Percentiles rank a stretch among this genome's conserved stretches.
These are phyloP conservation scores for Glarea lozoyensis DNA, from an alignment of 495 filamentous ascomycete genomes.

Conservation along the genomic window DNA sequence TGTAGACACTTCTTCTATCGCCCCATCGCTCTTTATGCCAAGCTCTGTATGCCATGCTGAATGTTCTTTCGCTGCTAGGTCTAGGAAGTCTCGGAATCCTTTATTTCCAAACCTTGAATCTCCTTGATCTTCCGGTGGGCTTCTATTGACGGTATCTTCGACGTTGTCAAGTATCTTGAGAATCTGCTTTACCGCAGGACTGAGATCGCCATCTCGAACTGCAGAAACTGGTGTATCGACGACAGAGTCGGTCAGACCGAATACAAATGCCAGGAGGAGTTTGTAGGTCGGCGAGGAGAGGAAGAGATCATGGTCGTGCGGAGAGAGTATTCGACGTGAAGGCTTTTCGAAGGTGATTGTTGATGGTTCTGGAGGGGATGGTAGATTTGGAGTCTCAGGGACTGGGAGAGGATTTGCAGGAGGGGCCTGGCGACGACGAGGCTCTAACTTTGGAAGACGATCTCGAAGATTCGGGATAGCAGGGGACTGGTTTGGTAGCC, in stretches of 20 bases:
- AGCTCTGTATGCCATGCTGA: constrained; percentile 49
- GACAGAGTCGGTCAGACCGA: constrained; percentile 75
- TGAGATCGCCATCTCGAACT: constrained; percentile 41
- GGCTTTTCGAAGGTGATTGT: constrained; percentile 56
- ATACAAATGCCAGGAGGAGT: constrained; percentile 76
- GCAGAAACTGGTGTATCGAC: constrained; percentile 65
- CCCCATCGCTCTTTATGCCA: constrained; percentile 41
- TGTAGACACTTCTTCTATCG: constrained; percentile 59
- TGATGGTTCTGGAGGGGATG: constrained; percentile 57
- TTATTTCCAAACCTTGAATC: constrained; percentile 94
- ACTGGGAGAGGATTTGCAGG: constrained; percentile 50
- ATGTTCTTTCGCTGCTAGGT: constrained; percentile 51
- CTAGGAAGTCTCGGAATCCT: constrained; percentile 74
- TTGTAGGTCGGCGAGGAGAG: constrained; percentile 66
- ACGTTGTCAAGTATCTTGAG: constrained; percentile 61
- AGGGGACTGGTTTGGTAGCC: constrained; percentile 10
- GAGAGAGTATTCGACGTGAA: constrained; percentile 67
- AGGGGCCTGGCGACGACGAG: constrained; percentile 47
- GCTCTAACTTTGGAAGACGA: constrained; percentile 59
- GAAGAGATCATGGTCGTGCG: constrained; percentile 73
- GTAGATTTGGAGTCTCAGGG: constrained; percentile 63
- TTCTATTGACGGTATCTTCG: constrained; percentile 48
- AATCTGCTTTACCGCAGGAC: constrained; percentile 52
- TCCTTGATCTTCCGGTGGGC: constrained; percentile 74
- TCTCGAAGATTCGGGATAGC: constrained; percentile 49